phyloP scores from a whole-genome alignment of 306 rosid genomes.

The Carpinus viminea region DNA sequence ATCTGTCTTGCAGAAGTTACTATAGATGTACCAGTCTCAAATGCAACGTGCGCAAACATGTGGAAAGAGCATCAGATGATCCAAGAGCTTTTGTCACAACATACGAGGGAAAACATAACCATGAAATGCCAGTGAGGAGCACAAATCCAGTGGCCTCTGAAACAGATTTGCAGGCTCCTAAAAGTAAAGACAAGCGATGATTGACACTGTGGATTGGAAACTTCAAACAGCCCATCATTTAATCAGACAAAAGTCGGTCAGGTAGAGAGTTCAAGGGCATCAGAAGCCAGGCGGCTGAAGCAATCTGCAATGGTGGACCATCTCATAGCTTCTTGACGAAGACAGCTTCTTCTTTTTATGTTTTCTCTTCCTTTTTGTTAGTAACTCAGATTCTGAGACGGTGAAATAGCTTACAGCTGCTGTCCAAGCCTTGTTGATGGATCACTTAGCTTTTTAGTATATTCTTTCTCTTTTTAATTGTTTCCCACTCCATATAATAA shows the following conservation, averaged over 20 bases:
- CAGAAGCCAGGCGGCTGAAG: neutral
- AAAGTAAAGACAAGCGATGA: conserved; percentile 43
- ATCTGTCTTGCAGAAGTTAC: conserved; percentile 69
- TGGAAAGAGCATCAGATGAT: conserved; percentile 88
- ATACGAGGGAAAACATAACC: conserved; percentile 95
- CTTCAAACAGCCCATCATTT: neutral
- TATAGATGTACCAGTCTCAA: conserved; percentile 81
- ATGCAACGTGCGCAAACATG: conserved; percentile 85
- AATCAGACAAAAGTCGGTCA: neutral
- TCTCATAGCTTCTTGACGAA: conserved; percentile 6
- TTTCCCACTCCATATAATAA: neutral
- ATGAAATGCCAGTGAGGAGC: conserved; percentile 69
- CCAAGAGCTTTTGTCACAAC: conserved; percentile 86
- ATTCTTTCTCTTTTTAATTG: neutral
- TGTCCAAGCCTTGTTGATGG: neutral
- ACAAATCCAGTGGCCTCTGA: conserved; percentile 50
- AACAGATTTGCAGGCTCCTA: conserved; percentile 45
- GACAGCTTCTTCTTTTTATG: neutral
- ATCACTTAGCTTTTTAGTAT: neutral
- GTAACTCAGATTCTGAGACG: neutral
- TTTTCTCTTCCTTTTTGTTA: neutral
- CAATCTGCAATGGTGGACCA: conserved; percentile 1
- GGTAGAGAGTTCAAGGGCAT: neutral
- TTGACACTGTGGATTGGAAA: neutral
- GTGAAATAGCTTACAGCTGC: neutral